Percentiles rank a stretch among this genome's conserved stretches.
Evolutionary conservation across 495 filamentous ascomycete genomes (phyloP).

Genomic region (Chaetomium fimeti): DNA sequence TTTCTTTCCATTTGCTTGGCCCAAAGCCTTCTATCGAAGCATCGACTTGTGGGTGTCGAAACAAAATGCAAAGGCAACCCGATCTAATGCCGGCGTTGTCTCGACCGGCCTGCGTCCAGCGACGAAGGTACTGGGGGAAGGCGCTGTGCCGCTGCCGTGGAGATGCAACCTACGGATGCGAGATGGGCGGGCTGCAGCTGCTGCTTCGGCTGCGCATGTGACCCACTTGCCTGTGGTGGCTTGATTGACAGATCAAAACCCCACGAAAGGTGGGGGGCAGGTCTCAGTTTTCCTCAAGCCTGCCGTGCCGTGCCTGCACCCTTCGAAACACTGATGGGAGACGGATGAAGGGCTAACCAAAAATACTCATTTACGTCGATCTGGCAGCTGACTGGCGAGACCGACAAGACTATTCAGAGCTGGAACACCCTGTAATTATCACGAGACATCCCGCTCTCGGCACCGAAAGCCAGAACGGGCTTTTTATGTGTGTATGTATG

Average conservation of each 20-base stretch:
- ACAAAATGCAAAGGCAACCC: neutral
- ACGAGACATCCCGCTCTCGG: constrained; percentile 2
- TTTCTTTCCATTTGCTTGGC: neutral
- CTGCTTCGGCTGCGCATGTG: constrained; percentile 6
- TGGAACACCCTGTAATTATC: neutral
- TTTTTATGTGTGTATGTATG: neutral
- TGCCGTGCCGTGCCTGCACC: neutral
- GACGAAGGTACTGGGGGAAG: no score
- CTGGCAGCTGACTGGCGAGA: neutral
- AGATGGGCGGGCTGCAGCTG: constrained; percentile 1
- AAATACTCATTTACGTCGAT: neutral
- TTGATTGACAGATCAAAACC: constrained; percentile 17
- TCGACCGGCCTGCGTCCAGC: neutral
- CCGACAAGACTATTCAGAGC: neutral
- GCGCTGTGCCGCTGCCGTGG: neutral
- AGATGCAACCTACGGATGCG: constrained; percentile 3
- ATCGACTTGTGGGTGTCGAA: no score
- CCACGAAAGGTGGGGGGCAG: constrained; percentile 6
- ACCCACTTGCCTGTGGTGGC: neutral
- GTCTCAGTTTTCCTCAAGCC: no score
- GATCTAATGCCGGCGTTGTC: neutral
- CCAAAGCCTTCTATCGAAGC: neutral
- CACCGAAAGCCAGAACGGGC: neutral
- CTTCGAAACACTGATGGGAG: neutral
- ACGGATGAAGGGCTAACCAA: neutral